These are phyloP conservation scores for Flaveria robusta DNA, from an alignment of 129 eudicot species.

Conservation along the genomic window DNA sequence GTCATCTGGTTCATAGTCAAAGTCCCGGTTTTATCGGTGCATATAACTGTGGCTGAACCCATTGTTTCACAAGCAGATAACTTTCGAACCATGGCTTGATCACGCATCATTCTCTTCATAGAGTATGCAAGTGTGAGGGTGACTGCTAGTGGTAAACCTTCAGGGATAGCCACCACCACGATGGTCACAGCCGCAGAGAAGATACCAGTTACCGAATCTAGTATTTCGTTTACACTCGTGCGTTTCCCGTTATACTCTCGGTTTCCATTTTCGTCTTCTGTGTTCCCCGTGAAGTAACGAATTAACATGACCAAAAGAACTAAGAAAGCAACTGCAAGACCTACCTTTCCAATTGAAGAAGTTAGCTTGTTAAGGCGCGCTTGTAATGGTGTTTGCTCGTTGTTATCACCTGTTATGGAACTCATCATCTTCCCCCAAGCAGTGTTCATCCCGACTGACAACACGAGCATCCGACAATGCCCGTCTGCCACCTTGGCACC, in stretches of 20 bases:
- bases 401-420: conserved; percentile 55
- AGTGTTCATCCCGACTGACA: conserved; percentile 74
- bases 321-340: conserved; percentile 71
- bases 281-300: conserved; percentile 79
- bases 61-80: conserved; percentile 90
- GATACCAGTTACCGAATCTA: conserved; percentile 64
- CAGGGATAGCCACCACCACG: conserved; percentile 92
- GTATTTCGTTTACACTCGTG: conserved; percentile 38
- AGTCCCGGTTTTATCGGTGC: conserved; percentile 91
- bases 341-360: conserved; percentile 74
- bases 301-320: conserved; percentile 65
- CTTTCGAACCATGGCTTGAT: conserved; percentile 90
- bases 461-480: conserved; percentile 62
- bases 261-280: conserved; percentile 44
- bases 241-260: conserved; percentile 47
- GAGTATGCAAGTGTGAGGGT: conserved; percentile 87
- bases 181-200: conserved; percentile 81
- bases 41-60: conserved; percentile 90
- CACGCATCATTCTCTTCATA: conserved; percentile 91
- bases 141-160: conserved; percentile 84
- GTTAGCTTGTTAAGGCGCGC: conserved; percentile 64
- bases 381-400: conserved; percentile 79
- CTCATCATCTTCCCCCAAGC: conserved; percentile 92
- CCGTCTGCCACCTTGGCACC: conserved; percentile 89
- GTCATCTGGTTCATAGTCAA: conserved; percentile 78